Evolutionary conservation across 2,329 filamentous ascomycete genomes (phyloP).

Genomic region (Colletotrichum gigasporum): DNA sequence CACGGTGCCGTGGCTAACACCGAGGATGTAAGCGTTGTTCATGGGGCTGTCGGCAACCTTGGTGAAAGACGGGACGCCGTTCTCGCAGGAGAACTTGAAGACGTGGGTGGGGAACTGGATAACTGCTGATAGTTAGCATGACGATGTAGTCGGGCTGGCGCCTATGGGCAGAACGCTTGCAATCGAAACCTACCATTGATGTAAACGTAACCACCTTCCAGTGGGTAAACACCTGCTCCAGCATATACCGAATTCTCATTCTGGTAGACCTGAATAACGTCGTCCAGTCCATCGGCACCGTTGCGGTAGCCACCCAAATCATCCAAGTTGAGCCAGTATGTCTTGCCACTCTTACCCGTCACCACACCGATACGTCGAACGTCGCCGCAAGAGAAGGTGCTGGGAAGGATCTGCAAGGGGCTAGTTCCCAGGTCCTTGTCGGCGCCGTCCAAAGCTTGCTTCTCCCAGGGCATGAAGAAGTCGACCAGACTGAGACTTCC

Average conservation of each 20-base stretch:
- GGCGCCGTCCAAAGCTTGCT: conserved; percentile 57
- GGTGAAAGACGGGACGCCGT: conserved; percentile 61
- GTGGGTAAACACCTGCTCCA: conserved; percentile 56
- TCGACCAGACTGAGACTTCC: conserved; percentile 57
- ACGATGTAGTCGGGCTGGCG: no score
- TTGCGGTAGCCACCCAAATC: conserved; percentile 52
- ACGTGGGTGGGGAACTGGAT: conserved; percentile 64
- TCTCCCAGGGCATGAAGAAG: conserved; percentile 65
- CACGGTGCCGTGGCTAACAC: conserved; percentile 65
- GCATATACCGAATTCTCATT: conserved; percentile 56
- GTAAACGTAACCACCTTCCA: conserved; percentile 60
- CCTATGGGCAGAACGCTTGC: accelerated
- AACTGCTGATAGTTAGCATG: conserved; percentile 37
- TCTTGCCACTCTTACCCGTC: conserved; percentile 61
- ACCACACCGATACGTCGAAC: conserved; percentile 58
- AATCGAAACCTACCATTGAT: conserved; percentile 44
- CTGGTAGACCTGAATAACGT: conserved; percentile 55
- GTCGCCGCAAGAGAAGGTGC: conserved; percentile 53
- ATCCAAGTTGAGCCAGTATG: conserved; percentile 53
- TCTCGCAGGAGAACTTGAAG: conserved; percentile 65
- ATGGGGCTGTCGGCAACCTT: conserved; percentile 60
- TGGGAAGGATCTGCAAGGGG: conserved; percentile 54
- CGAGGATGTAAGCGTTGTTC: conserved; percentile 61
- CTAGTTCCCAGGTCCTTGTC: conserved; percentile 60
- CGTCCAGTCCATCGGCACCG: conserved; percentile 46